Evolutionary conservation across 2,329 filamentous ascomycete species (phyloP), one percentile per base, ranked within the genome.

Genomic region (Parastagonospora avenae): DNA sequence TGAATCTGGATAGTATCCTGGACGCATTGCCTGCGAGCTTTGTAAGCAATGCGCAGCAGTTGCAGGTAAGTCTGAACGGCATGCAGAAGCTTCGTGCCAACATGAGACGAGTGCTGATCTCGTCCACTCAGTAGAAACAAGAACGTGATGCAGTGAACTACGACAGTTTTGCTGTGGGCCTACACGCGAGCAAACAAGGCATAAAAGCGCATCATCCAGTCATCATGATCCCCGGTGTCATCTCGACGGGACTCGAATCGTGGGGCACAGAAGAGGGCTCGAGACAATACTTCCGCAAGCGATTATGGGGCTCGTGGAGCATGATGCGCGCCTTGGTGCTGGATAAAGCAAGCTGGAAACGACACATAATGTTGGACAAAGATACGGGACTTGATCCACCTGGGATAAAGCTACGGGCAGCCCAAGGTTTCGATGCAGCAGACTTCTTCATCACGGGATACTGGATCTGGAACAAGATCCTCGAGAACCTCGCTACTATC

Each of bases 381-480:
- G 75, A 85, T 32, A 97, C 93, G 0, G 94, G 94, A 0, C 79
- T 99, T 16, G 94, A 99, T 71, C 94, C 94, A 1, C 90, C 92
- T 0, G 86, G 87, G 10, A 85, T 97, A 64, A 97, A 97, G 77
- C 77, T 99, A 15, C 86, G 94, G 32, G 91, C 94, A 8, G 92
- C 94, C 0, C 94, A 97, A 72, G 94, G 94, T 2, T 99, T 99
- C 64, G 94, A 99, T 74, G 94, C 94, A 2, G 92, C 94, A 9
- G 94, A 99, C 75, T 99, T 99, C 78, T 94, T 95, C 74, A 86
- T 87, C 59, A 86, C 85, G 2, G 85, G 86, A 4, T 99, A 99
- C 76, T 99, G 94, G 94, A 97, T 99, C 54, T 97, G 92, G 92
- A 97, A 91, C 77, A 97, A 97, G 76, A 97, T 99, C 54, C 81